These are phyloP conservation scores for Zymoseptoria pseudotritici DNA, from an alignment of 2,329 filamentous ascomycete genomes.

Conservation along the genomic window DNA sequence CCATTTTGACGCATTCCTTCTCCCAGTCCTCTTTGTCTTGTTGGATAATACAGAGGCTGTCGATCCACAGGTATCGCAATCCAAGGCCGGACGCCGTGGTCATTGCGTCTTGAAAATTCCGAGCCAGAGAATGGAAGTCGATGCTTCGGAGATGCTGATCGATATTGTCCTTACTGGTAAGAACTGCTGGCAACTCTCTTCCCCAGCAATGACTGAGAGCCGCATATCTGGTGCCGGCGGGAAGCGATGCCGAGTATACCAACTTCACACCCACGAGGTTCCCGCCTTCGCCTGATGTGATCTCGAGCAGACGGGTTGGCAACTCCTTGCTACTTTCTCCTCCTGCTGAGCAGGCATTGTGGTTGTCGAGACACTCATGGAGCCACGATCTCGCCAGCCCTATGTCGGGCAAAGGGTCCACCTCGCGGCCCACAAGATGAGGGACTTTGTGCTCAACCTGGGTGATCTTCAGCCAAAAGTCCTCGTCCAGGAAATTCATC, in stretches of 20 bases:
- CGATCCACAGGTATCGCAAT: conserved; percentile 5
- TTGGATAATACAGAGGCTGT: conserved; percentile 10
- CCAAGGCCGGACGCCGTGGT: not conserved
- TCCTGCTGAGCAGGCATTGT: not conserved
- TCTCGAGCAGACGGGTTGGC: not conserved
- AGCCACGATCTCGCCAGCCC: not conserved
- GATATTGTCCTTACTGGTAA: not conserved
- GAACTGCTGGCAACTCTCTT: not conserved
- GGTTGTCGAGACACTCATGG: not conserved
- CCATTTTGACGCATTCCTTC: conserved; percentile 6
- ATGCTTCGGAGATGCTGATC: not conserved
- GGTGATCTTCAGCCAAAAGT: no score
- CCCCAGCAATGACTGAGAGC: conserved; percentile 13
- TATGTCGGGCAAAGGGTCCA: not conserved
- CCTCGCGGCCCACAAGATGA: no score
- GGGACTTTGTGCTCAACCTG: no score
- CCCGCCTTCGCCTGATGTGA: not conserved
- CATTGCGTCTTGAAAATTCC: conserved; percentile 4
- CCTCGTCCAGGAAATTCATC: no score
- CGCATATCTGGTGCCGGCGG: not conserved
- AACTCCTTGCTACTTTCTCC: not conserved
- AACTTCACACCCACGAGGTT: not conserved
- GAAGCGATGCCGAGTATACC: not conserved
- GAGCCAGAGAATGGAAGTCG: not conserved
- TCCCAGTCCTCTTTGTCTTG: conserved; percentile 12